Percentiles rank a stretch among this genome's conserved stretches.
These are phyloP conservation scores for Leccinum fibrillosum DNA, from an alignment of 768 basidiomycete genomes.

Conservation along the genomic window DNA sequence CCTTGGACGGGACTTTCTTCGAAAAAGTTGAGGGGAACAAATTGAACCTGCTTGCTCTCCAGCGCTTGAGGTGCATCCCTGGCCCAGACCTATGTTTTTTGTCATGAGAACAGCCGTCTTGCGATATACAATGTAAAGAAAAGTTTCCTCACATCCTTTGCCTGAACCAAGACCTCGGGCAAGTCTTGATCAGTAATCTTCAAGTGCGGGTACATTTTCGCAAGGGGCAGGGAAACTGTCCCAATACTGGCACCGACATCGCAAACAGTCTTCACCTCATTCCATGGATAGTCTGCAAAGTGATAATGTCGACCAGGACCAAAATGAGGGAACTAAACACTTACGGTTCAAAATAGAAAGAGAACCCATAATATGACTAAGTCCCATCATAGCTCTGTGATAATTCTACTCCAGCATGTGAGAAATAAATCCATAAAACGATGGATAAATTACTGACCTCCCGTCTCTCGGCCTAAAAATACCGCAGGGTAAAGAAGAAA, in stretches of 20 bases:
- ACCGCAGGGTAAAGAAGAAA: background rate
- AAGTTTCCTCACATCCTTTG: constrained; percentile 14
- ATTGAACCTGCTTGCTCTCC: constrained; percentile 12
- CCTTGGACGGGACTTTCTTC: constrained; percentile 13
- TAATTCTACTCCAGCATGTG: constrained; percentile 15
- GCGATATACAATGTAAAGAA: background rate
- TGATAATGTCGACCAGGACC: background rate
- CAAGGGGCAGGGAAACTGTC: constrained; percentile 25
- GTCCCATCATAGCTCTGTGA: constrained; percentile 24
- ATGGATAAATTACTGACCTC: constrained; percentile 2
- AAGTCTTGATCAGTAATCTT: constrained; percentile 29
- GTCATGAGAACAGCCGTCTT: background rate
- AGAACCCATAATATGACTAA: constrained; percentile 21
- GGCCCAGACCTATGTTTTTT: constrained; percentile 13
- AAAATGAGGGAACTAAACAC: background rate
- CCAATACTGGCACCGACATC: constrained; percentile 32
- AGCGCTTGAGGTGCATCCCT: constrained; percentile 17
- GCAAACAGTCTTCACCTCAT: constrained; percentile 22
- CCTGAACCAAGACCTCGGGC: constrained; percentile 23
- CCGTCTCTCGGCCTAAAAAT: constrained; percentile 10
- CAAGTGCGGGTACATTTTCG: constrained; percentile 25
- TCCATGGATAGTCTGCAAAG: constrained; percentile 24
- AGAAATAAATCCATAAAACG: background rate
- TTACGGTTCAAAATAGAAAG: constrained; percentile 22
- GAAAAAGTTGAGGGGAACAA: constrained; percentile 21